A percentile compares a stretch with the other conserved stretches of the same genome.
Evolutionary conservation across 1,284 basidiomycete species (phyloP).

Genomic region (Irpex sp.): DNA sequence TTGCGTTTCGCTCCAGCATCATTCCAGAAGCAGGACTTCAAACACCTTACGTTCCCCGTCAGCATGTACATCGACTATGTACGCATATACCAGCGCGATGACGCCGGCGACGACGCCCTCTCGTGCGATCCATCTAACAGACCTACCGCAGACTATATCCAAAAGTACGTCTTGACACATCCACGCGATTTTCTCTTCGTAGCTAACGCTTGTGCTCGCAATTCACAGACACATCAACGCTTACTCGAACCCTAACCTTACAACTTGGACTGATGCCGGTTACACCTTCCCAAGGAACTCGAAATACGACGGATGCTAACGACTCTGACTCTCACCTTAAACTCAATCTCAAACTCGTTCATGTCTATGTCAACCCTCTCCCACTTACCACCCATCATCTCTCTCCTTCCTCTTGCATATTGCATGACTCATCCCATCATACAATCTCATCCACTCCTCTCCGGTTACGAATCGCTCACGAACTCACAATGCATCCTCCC

Average conservation of each 20-base stretch:
- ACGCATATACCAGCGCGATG: slow-evolving; percentile 71
- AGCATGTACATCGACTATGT: slow-evolving; percentile 77
- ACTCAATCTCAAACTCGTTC: not conserved
- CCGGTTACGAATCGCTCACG: not conserved
- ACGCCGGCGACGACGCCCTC: slow-evolving; percentile 44
- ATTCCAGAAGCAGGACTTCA: slow-evolving; percentile 69
- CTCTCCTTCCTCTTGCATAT: not conserved
- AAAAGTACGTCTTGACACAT: slow-evolving; percentile 24
- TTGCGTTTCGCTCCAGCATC: slow-evolving; percentile 31
- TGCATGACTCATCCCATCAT: not conserved
- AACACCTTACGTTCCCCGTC: slow-evolving; percentile 62
- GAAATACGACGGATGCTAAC: slow-evolving; percentile 45
- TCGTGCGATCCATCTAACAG: slow-evolving; percentile 61
- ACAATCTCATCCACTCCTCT: not conserved
- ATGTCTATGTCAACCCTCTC: not conserved
- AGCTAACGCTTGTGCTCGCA: not conserved
- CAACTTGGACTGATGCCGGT: slow-evolving; percentile 69
- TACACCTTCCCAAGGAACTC: slow-evolving; percentile 70
- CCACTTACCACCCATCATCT: not conserved
- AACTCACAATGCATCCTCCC: not conserved
- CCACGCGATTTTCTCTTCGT: not conserved
- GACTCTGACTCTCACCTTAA: slow-evolving; percentile 9
- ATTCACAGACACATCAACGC: slow-evolving; percentile 55
- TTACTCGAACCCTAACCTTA: slow-evolving; percentile 70
- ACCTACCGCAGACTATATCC: slow-evolving; percentile 51